Percentiles rank a stretch among this genome's conserved stretches.
Evolutionary conservation across 1,139 yeast genomes (phyloP).

Genomic region (Sugiyamaella sp.): DNA sequence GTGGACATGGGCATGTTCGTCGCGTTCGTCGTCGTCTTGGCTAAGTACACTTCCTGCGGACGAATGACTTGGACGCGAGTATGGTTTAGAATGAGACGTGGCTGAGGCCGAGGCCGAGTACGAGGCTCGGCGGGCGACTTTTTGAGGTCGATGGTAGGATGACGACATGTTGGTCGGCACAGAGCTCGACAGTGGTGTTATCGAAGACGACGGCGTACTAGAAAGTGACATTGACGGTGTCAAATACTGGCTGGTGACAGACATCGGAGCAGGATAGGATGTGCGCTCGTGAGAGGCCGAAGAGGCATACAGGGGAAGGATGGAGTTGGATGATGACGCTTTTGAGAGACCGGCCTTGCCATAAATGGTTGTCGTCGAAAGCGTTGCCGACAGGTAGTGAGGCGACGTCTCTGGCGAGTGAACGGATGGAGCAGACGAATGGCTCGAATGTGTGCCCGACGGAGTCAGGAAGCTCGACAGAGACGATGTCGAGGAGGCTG

Average conservation of each 20-base stretch:
- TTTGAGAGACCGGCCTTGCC: conserved; percentile 17
- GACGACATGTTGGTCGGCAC: background rate
- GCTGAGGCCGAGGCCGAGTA: conserved; percentile 7
- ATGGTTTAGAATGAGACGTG: conserved; percentile 4
- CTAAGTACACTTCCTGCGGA: conserved; percentile 3
- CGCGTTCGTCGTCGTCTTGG: conserved; percentile 4
- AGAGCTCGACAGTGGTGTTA: background rate
- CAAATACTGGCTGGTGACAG: background rate
- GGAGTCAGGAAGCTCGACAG: background rate
- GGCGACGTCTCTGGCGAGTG: conserved; percentile 13
- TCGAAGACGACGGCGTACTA: conserved; percentile 4
- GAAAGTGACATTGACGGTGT: background rate
- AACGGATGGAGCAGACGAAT: background rate
- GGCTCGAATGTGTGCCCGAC: background rate
- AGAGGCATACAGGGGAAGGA: conserved; percentile 15
- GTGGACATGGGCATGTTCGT: conserved; percentile 11
- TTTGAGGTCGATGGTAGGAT: conserved; percentile 9
- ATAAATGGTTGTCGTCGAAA: conserved; percentile 19
- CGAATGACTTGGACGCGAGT: conserved; percentile 5
- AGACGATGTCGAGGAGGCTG: conserved; percentile 3
- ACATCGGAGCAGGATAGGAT: background rate
- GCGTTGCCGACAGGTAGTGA: conserved; percentile 3
- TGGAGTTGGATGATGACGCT: conserved; percentile 15
- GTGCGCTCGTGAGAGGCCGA: conserved; percentile 21
- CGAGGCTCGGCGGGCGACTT: conserved; percentile 4